Evolutionary conservation across 768 basidiomycete species (phyloP).

Genomic region (Boletus pseudopeckii): DNA sequence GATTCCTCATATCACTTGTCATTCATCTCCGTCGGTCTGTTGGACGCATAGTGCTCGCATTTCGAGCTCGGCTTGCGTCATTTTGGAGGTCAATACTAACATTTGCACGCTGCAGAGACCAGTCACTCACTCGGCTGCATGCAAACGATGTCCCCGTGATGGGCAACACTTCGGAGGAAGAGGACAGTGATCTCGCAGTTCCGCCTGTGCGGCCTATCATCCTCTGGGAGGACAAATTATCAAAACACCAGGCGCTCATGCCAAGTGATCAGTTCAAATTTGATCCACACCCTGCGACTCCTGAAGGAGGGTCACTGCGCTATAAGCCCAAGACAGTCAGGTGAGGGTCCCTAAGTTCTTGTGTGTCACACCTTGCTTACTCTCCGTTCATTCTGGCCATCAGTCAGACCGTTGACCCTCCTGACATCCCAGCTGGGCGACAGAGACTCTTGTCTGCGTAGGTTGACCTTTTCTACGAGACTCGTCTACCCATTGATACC

Average conservation of each 20-base stretch:
- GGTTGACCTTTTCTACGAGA: background rate
- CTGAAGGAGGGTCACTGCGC: slow-evolving; percentile 8
- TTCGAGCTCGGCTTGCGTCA: background rate
- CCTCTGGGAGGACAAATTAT: background rate
- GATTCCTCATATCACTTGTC: slow-evolving; percentile 3
- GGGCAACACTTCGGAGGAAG: background rate
- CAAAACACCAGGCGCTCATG: background rate
- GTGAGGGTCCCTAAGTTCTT: background rate
- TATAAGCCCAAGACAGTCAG: background rate
- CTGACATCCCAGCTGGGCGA: slow-evolving; percentile 4
- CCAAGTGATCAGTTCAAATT: background rate
- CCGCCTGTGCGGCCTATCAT: background rate
- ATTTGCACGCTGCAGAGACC: background rate
- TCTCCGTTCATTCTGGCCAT: background rate
- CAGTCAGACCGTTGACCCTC: background rate
- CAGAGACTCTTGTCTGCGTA: slow-evolving; percentile 4
- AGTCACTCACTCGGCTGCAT: background rate
- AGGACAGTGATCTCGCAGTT: background rate
- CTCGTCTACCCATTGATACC: background rate
- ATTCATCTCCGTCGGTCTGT: background rate
- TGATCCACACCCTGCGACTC: slow-evolving; percentile 1
- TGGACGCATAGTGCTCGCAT: background rate
- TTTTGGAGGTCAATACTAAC: slow-evolving; percentile 2
- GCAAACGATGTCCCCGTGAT: background rate
- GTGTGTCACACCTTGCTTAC: background rate